These are phyloP conservation scores for Leptodermis oblonga DNA, from an alignment of 257 asterid species.

Conservation along the genomic window DNA sequence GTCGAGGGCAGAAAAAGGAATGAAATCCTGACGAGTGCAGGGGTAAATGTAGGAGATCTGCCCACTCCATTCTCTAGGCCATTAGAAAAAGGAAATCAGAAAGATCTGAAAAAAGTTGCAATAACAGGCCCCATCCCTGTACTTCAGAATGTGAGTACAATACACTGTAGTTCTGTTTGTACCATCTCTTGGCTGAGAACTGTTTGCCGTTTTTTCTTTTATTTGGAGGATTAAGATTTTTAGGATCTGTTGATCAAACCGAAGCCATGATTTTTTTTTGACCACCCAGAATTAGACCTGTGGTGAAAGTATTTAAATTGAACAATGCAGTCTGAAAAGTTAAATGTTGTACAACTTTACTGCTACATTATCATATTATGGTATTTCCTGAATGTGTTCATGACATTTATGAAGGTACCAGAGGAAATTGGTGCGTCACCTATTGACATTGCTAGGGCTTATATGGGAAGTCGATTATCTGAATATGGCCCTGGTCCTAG, in stretches of 20 bases:
- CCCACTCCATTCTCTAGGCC: conserved; percentile 34
- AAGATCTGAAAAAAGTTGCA: conserved; percentile 27
- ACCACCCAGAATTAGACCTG: background rate
- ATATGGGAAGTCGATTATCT: conserved; percentile 68
- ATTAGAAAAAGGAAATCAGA: conserved; percentile 34
- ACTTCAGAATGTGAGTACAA: conserved; percentile 46
- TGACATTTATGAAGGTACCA: conserved; percentile 44
- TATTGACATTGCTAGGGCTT: conserved; percentile 87
- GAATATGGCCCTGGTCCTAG: conserved; percentile 43
- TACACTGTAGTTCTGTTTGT: background rate
- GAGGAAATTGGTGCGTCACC: conserved; percentile 74
- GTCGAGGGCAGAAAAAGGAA: conserved; percentile 36
- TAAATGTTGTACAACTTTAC: background rate
- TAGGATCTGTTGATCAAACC: background rate
- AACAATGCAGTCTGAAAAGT: background rate
- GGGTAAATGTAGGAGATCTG: conserved; percentile 30
- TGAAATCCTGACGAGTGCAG: conserved; percentile 28
- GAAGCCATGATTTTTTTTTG: background rate
- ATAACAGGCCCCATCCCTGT: conserved; percentile 28
- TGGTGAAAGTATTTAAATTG: background rate
- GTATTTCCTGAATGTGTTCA: background rate
- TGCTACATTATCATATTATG: background rate
- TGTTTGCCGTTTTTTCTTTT: conserved; percentile 1
- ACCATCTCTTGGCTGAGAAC: background rate
- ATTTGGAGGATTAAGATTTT: background rate